phyloP scores from a whole-genome alignment of 352 stramenopile genomes.

The Globisporangium rhizosaccharum region DNA sequence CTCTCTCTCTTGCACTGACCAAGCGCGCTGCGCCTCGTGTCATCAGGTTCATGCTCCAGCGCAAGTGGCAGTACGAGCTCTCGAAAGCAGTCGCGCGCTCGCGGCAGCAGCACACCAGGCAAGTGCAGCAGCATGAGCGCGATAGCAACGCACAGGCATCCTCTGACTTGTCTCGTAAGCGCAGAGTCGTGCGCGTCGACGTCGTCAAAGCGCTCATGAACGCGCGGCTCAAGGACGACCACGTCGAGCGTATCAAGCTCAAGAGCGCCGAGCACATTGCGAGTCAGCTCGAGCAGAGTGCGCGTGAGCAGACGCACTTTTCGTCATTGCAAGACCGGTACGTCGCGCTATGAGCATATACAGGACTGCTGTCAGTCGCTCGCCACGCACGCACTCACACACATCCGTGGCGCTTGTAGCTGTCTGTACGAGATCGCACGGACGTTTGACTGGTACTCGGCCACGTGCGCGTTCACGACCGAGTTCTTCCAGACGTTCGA shows the following conservation, averaged over 20 bases:
- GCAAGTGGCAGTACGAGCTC: slow-evolving; percentile 56
- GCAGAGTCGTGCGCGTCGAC: slow-evolving; percentile 56
- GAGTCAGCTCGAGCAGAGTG: slow-evolving; percentile 48
- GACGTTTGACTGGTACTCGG: slow-evolving; percentile 67
- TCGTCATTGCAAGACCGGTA: slow-evolving; percentile 63
- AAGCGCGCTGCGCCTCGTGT: too few relatives aligned
- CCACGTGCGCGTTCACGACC: slow-evolving; percentile 51
- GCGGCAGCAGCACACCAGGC: slow-evolving; percentile 26
- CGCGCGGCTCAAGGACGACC: slow-evolving; percentile 66
- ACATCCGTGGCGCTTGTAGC: slow-evolving; percentile 14
- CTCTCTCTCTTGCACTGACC: neutral
- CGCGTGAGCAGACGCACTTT: slow-evolving; percentile 18
- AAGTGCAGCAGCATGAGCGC: slow-evolving; percentile 28
- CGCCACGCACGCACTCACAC: too few relatives aligned
- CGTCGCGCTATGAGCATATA: neutral
- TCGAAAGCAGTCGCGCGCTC: slow-evolving; percentile 23
- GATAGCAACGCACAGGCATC: slow-evolving; percentile 17
- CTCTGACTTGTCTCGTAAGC: slow-evolving; percentile 20
- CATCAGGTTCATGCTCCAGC: slow-evolving; percentile 56
- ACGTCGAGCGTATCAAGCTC: slow-evolving; percentile 63
- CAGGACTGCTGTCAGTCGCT: too few relatives aligned
- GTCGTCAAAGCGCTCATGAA: slow-evolving; percentile 67
- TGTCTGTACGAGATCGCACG: slow-evolving; percentile 70
- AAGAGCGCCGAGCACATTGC: slow-evolving; percentile 55
- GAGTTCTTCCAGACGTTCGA: slow-evolving; percentile 62